phyloP scores from a whole-genome alignment of 106 monocot genomes.

The Dioscorea alata region DNA sequence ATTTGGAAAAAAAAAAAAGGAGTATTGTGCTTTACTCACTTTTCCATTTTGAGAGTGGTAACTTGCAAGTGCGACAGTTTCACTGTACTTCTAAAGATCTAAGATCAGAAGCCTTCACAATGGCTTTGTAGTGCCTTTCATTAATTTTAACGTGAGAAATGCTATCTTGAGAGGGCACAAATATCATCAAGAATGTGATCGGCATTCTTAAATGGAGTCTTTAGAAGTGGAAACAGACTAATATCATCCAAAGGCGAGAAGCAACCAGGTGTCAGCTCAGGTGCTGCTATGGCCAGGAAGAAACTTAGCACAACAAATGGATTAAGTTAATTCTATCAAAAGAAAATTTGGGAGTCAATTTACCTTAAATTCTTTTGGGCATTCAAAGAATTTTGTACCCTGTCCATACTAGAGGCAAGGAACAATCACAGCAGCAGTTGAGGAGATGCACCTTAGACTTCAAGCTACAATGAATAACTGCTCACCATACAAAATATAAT shows the following conservation, averaged over 20 bases:
- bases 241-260: conserved; percentile 23
- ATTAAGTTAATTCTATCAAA: too few relatives aligned
- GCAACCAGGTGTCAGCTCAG: background rate
- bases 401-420: too few relatives aligned
- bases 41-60: conserved; percentile 53
- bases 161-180: conserved; percentile 5
- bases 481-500: too few relatives aligned
- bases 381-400: too few relatives aligned
- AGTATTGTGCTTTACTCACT: conserved; percentile 28
- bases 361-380: too few relatives aligned
- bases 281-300: too few relatives aligned
- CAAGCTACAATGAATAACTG: too few relatives aligned
- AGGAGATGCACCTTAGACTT: too few relatives aligned
- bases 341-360: too few relatives aligned
- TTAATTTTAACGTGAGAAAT: conserved; percentile 10
- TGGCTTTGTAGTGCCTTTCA: conserved; percentile 21
- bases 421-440: too few relatives aligned
- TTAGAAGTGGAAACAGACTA: conserved; percentile 14
- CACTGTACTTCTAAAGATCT: conserved; percentile 29
- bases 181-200: conserved; percentile 38
- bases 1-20: too few relatives aligned
- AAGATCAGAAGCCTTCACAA: conserved; percentile 5
- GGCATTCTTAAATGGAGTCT: conserved; percentile 28
- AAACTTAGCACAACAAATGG: too few relatives aligned
- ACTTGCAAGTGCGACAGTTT: conserved; percentile 8